Base-by-base conservation (phyloP, 352 stramenopile genomes). In the Pythium sukuiense region DNA sequence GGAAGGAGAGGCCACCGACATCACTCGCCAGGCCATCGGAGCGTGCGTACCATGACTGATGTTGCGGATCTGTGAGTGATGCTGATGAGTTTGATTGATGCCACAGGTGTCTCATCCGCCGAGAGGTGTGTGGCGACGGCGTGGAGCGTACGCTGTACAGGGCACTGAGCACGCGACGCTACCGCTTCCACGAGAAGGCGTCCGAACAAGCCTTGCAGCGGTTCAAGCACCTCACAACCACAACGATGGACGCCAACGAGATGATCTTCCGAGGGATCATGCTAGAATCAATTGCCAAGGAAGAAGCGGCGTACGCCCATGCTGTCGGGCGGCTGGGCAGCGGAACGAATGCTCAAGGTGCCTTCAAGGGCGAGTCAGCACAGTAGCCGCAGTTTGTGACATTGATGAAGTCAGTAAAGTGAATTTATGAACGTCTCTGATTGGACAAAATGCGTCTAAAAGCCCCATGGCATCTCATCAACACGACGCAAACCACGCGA, bases 1-100 rank as follows among this genome's bases (percentile, higher is more conserved):
- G 20, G 24, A 71, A 43, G 53, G 59, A n/a, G 27, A 59, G 0
- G 49, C 50, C 30, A 70, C 63, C 24, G 65, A 62, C 32, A 67
- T 75, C 58, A 72, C 66, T 43, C 61, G 62, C 13, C 45, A 69
- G 35, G 53, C 55, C 26, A 30, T 57, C n/a, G 62, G 62, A 55
- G 62, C 50, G 55, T 61, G 37, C 8, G 58, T 56, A 7, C 14
- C 46, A 27, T 9, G 7, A 14, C 32, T 35, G 32, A 35, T 35
- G 5, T 35, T 18, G 30, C 1, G n/a, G 8, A 27, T 32, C 20
- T 24, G 20, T 12, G 12, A 37, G 7, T 45, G 29, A 43, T 50
- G 20, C 33, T 29, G 8, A 16, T 53, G 24, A n/a, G 5, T 55
- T 8, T 55, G 49, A 18, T 11, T 49, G 41, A 49, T 49, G 14